Conservation (phyloP, 495 filamentous ascomycete genomes). For the Cladorrhinum samala region DNA sequence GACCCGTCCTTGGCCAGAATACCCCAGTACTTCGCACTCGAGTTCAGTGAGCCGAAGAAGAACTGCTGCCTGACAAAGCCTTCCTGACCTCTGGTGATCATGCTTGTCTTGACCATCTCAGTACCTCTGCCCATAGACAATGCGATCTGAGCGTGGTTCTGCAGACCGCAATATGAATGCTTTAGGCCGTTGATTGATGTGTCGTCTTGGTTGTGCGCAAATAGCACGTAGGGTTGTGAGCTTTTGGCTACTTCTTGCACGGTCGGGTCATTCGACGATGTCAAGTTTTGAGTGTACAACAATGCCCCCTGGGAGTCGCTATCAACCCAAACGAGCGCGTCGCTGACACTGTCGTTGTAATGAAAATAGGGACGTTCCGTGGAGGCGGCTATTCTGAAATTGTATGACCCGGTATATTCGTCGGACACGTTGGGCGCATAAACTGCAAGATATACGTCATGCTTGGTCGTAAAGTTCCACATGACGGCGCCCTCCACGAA, state of each 20-base stretch:
- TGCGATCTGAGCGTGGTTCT: slow-evolving; percentile 54
- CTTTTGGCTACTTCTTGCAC: slow-evolving; percentile 51
- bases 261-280: slow-evolving; percentile 32
- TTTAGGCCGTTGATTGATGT: slow-evolving; percentile 58
- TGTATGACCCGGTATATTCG: slow-evolving; percentile 55
- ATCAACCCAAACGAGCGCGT: slow-evolving; percentile 66
- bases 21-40: slow-evolving; percentile 60
- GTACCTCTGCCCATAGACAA: slow-evolving; percentile 37
- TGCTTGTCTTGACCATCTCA: slow-evolving; percentile 49
- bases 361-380: slow-evolving; percentile 66
- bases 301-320: slow-evolving; percentile 72
- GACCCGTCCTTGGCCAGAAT: slow-evolving; percentile 56
- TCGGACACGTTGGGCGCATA: slow-evolving; percentile 55
- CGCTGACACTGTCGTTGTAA: slow-evolving; percentile 38
- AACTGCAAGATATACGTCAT: slow-evolving; percentile 69
- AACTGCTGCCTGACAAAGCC: slow-evolving; percentile 77
- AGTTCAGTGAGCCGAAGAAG: slow-evolving; percentile 67
- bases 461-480: slow-evolving; percentile 45
- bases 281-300: slow-evolving; percentile 66
- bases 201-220: slow-evolving; percentile 62
- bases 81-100: slow-evolving; percentile 58
- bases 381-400: slow-evolving; percentile 77
- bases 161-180: slow-evolving; percentile 68
- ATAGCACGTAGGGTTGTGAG: slow-evolving; percentile 67
- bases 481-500: slow-evolving; percentile 57